Evolutionary conservation across 2,329 filamentous ascomycete species (phyloP), one percentile per base, ranked within the genome.

Genomic region (Exophiala aquamarina): DNA sequence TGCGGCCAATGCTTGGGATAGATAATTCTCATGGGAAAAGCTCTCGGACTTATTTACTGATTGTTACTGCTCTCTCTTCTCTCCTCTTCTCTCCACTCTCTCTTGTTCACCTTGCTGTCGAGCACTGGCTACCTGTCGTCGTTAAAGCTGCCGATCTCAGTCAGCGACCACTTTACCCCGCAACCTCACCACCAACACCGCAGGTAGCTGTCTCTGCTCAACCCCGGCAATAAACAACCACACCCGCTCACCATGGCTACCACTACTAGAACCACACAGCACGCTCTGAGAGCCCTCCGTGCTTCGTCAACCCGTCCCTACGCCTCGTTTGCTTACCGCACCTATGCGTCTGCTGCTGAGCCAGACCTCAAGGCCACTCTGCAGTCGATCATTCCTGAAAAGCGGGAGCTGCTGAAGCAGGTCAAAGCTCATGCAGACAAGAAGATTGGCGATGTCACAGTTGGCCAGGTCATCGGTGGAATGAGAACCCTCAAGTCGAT

Each of bases 401-500:
- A 97, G 76, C 84, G 91, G 42, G 92, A 95, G 69, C 84, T 96
- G 15, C 74, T 97, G 62, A 93, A 95, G 73, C 87, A 91, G 70
- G 88, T 97, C 73, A 97, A 96, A 76, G 81, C 85, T 48, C 83
- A 92, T 67, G 79, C 82, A 42, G 81, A 84, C 62, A 93, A 91
- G 70, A 83, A 84, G 50, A 84, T 97, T 61, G 92, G 92, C 47
- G 88, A 95, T 62, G 84, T 97, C 70, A 95, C 92, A 77, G 82
- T 97, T 36, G 88, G 92, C 71, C 95, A 93, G 72, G 89, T 89
- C 17, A 82, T 97, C 60, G 93, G 93, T 61, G 93, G 93, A 63
- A 97, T 97, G 93, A 87, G 91, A 74, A 92, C 92, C 31, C 81
- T 98, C 59, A 96, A 95, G 74, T 88, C 91, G 59, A 96, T 98